These are phyloP conservation scores for Knufia petricola DNA, from an alignment of 2,329 filamentous ascomycete genomes.

Conservation along the genomic window DNA sequence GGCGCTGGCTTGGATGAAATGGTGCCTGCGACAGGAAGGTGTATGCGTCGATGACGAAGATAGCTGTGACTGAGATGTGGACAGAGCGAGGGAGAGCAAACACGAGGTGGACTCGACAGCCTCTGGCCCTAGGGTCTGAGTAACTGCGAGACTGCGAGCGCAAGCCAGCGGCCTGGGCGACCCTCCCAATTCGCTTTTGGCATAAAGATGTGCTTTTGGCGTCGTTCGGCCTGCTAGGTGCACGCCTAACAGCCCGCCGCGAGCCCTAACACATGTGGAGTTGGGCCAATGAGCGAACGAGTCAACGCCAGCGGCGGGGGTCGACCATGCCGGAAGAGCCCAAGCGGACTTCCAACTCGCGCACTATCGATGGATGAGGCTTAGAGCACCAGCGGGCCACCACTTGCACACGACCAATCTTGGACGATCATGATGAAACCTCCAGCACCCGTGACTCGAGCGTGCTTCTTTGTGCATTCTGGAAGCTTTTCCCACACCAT, in stretches of 20 bases:
- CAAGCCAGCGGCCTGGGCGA: too few species aligned
- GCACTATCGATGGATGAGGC: neutral
- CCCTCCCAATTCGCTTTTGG: neutral
- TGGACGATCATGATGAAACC: neutral
- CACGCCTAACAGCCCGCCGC: too few species aligned
- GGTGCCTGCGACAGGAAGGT: too few species aligned
- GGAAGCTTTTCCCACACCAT: slow-evolving; percentile 6
- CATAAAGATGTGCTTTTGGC: neutral
- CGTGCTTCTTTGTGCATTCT: slow-evolving; percentile 8
- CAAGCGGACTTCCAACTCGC: neutral
- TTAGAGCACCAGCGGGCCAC: neutral
- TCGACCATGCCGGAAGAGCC: neutral
- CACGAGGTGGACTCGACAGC: neutral
- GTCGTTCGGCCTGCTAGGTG: neutral
- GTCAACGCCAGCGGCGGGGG: neutral
- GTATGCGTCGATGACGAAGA: neutral
- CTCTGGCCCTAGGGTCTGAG: too few species aligned
- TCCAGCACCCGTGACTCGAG: slow-evolving; percentile 4
- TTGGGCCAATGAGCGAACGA: neutral
- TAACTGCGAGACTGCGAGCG: too few species aligned
- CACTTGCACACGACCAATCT: neutral
- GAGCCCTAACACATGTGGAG: slow-evolving; percentile 5
- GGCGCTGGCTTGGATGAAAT: neutral
- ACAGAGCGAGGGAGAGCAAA: neutral
- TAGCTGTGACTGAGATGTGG: neutral